Base-by-base conservation (phyloP, 202 grass and related monocot species). In the Hordeum pubiflorum region DNA sequence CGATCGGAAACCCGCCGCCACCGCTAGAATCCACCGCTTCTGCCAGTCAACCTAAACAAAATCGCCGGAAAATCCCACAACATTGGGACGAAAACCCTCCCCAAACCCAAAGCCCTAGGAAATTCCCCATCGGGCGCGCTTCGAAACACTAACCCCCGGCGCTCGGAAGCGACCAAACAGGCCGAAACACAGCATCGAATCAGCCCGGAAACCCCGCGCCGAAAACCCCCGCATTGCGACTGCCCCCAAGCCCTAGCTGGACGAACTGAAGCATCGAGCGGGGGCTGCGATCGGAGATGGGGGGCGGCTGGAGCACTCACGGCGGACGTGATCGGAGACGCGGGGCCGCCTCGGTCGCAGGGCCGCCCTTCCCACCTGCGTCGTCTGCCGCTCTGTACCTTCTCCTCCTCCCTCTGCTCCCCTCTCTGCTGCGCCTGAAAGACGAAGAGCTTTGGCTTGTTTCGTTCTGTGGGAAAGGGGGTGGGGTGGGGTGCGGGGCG, bases 161-260 rank as follows among this genome's bases (percentile, higher is more conserved):
- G 37, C 27, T 5, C 40, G 10, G 9, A 66, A 44, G 21, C 40
- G 21, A 1, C 43, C 21, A 14, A 43, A 80, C 24, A 81, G 12
- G 17, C 20, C 15, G 26, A 8, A 65, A 64, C 8, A 66, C 8
- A n/a, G 55, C 33, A 3, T 34, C 41, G 61, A 46, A 44, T 22
- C 10, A 6, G 10, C 32, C 36, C 0, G 24, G 37, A 44, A 71
- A 61, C 3, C 56, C 37, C 2, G 18, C 2, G 7, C 14, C 7
- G 41, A 56, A 81, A 72, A 59, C 69, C 77, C 77, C 63, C 66
- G 27, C 87, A 89, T 89, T 86, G 78, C 74, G 79, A 10, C 39
- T 54, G 63, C 11, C 3, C 44, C 17, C 67, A 89, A 82, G 74
- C 79, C 79, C 79, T 86, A 79, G 78, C 79, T 67, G 55, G 73